These are phyloP conservation scores for Diutina neorugosa DNA, from an alignment of 1,139 yeast genomes.

Conservation along the genomic window DNA sequence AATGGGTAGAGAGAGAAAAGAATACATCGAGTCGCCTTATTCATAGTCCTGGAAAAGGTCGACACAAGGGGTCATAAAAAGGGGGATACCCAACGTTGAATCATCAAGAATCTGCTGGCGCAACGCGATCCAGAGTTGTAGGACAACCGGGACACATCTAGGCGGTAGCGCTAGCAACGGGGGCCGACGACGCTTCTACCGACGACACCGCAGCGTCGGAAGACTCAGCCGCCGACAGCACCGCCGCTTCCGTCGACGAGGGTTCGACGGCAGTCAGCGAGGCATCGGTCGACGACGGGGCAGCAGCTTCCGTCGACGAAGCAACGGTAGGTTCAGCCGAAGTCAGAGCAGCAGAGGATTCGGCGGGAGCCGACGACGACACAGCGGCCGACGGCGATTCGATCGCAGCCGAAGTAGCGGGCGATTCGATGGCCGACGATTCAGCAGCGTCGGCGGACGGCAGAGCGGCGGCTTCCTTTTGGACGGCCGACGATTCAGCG, in stretches of 20 bases:
- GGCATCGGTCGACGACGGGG: background rate
- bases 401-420: background rate
- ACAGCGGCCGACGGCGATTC: background rate
- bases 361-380: background rate
- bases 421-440: background rate
- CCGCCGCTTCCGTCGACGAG: background rate
- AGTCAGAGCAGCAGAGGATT: background rate
- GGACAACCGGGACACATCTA: background rate
- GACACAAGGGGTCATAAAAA: background rate
- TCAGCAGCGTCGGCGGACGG: background rate
- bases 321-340: background rate
- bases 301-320: background rate
- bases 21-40: background rate
- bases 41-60: background rate
- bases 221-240: too few relatives aligned
- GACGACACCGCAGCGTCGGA: background rate
- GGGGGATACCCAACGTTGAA: slow-evolving; percentile 1
- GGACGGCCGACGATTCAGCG: background rate
- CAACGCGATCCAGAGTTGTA: background rate
- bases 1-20: background rate
- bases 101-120: background rate
- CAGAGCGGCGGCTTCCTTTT: too few relatives aligned
- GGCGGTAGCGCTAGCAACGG: background rate
- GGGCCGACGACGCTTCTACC: background rate
- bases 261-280: background rate